Percentiles rank a stretch among this genome's conserved stretches.
These are phyloP conservation scores for Rhodotorula babjevae DNA, from an alignment of 768 basidiomycete species.

Conservation along the genomic window DNA sequence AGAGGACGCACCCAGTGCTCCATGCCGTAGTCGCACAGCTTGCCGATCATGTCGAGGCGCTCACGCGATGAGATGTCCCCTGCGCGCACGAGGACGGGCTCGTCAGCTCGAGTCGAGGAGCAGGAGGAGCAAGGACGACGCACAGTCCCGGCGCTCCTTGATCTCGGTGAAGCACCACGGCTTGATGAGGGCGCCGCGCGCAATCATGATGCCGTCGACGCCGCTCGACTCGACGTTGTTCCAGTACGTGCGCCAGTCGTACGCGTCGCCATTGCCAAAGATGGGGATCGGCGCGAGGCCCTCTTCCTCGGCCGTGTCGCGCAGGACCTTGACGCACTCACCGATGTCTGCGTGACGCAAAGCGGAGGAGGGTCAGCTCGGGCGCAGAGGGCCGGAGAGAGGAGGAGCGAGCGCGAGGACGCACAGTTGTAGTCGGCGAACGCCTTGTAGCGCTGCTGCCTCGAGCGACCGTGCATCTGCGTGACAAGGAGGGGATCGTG, in stretches of 20 bases:
- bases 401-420: conserved; percentile 41
- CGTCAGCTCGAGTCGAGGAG: neutral
- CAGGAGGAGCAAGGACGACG: conserved; percentile 49
- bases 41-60: conserved; percentile 41
- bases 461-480: conserved; percentile 89
- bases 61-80: conserved; percentile 42
- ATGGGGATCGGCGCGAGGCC: conserved; percentile 74
- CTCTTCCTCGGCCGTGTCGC: conserved; percentile 42
- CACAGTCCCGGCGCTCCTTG: conserved; percentile 87
- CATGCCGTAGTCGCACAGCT: conserved; percentile 70
- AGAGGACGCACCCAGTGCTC: conserved; percentile 53
- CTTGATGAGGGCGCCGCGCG: conserved; percentile 89
- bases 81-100: neutral
- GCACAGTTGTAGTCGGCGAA: conserved; percentile 92
- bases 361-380: neutral
- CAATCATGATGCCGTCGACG: conserved; percentile 94
- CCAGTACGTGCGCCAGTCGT: conserved; percentile 80
- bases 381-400: too few species aligned
- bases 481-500: neutral
- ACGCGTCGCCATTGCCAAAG: conserved; percentile 93
- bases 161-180: conserved; percentile 95
- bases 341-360: conserved; percentile 18
- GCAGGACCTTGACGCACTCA: conserved; percentile 34
- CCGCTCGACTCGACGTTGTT: conserved; percentile 67
- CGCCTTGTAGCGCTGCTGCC: conserved; percentile 89